These are phyloP conservation scores for Microdochium trichocladiopsis DNA, from an alignment of 2,329 filamentous ascomycete genomes.

Conservation along the genomic window DNA sequence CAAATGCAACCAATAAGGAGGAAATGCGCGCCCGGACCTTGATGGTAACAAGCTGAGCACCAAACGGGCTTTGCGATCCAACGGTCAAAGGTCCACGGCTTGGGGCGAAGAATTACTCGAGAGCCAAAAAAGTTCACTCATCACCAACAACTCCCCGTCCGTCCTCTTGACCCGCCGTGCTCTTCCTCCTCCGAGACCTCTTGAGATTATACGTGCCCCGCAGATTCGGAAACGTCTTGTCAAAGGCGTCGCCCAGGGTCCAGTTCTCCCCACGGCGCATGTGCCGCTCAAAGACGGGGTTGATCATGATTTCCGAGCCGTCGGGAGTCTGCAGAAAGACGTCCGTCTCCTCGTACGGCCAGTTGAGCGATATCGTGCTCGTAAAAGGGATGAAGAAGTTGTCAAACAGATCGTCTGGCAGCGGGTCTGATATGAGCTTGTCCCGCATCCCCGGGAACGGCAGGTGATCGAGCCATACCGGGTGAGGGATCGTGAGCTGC, in stretches of 20 bases:
- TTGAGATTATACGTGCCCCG: slow-evolving; percentile 33
- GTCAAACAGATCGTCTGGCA: slow-evolving; percentile 57
- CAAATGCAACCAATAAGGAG: too few species aligned
- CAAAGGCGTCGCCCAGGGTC: slow-evolving; percentile 67
- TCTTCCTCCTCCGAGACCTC: not conserved
- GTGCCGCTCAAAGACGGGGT: slow-evolving; percentile 81
- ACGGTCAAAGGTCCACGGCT: too few species aligned
- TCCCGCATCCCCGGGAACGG: slow-evolving; percentile 76
- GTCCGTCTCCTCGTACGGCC: slow-evolving; percentile 73
- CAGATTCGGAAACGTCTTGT: slow-evolving; percentile 54
- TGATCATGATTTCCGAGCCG: slow-evolving; percentile 60
- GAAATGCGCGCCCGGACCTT: too few species aligned
- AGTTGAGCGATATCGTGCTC: slow-evolving; percentile 68
- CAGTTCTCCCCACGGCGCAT: slow-evolving; percentile 71
- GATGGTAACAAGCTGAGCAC: too few species aligned
- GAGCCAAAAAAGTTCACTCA: too few species aligned
- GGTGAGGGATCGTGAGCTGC: slow-evolving; percentile 63
- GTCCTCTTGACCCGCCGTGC: slow-evolving; percentile 18
- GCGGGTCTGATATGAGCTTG: slow-evolving; percentile 11
- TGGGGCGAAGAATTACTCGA: too few species aligned
- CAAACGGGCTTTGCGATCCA: too few species aligned
- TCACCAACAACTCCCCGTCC: slow-evolving; percentile 31
- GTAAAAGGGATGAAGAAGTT: slow-evolving; percentile 82
- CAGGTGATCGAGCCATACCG: slow-evolving; percentile 76
- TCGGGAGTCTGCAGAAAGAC: slow-evolving; percentile 48